These are phyloP conservation scores for Sideroxylon spinosum DNA, from an alignment of 179 eudicot genomes.

Conservation along the genomic window DNA sequence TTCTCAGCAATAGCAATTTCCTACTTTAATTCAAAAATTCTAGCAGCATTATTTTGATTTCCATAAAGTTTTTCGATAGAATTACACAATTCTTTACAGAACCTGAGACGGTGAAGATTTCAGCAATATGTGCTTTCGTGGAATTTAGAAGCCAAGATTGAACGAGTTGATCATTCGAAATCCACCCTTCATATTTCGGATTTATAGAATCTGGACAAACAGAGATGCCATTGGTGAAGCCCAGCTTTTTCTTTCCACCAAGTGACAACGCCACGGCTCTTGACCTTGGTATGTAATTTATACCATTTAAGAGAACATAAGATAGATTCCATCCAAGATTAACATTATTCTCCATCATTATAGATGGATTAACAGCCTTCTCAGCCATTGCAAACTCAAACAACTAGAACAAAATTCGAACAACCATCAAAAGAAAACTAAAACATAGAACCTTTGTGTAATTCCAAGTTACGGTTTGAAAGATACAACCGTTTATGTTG, in stretches of 20 bases:
- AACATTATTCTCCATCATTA: not conserved
- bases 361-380: no score
- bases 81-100: not conserved
- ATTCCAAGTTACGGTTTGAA: no score
- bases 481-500: no score
- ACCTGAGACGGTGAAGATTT: not conserved
- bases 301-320: not conserved
- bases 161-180: not conserved
- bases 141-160: constrained; percentile 11
- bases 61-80: not conserved
- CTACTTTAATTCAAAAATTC: not conserved
- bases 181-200: not conserved
- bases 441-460: no score
- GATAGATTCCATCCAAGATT: not conserved
- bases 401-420: no score
- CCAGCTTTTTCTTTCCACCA: not conserved
- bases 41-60: not conserved
- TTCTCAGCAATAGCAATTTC: not conserved
- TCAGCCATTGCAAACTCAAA: no score
- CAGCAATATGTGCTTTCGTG: not conserved
- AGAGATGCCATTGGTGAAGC: not conserved
- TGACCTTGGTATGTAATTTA: not conserved
- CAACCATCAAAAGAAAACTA: no score
- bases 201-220: not conserved
- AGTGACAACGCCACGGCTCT: not conserved